Conservation (phyloP, 805 yeast genomes). For the Middelhovenomyces tepae region DNA sequence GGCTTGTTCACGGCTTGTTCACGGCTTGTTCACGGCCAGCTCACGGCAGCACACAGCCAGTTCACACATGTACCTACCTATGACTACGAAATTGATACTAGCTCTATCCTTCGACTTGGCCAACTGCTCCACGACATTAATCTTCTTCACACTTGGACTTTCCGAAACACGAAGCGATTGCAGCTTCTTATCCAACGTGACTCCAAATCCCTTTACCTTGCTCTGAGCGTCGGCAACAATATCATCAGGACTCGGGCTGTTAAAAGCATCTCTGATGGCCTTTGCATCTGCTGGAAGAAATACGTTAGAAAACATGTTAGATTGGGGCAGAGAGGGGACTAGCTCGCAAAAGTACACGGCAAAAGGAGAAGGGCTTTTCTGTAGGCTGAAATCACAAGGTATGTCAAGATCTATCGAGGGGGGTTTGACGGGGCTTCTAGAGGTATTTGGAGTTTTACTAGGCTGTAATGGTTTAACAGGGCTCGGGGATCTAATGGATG, state of each 20-base stretch:
- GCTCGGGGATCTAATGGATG: conserved; percentile 5
- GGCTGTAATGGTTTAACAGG: conserved; percentile 2
- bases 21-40: no score
- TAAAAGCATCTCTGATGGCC: conserved; percentile 46
- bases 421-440: conserved; percentile 6
- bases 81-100: no score
- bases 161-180: neutral
- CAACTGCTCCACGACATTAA: no score
- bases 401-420: conserved; percentile 12
- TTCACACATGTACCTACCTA: no score
- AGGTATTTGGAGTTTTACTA: conserved; percentile 5
- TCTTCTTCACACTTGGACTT: conserved; percentile 6
- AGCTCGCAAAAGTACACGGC: conserved; percentile 10
- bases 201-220: conserved; percentile 1
- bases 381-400: no score
- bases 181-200: conserved; percentile 1
- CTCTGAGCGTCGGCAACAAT: no score
- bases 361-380: conserved; percentile 14
- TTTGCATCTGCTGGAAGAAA: conserved; percentile 28
- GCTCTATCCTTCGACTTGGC: conserved; percentile 12
- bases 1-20: no score
- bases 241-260: conserved; percentile 79
- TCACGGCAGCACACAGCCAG: no score
- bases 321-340: conserved; percentile 4
- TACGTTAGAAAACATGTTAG: conserved; percentile 32